phyloP scores from a whole-genome alignment of 2,329 filamentous ascomycete genomes.

The Amylocarpus encephaloides region DNA sequence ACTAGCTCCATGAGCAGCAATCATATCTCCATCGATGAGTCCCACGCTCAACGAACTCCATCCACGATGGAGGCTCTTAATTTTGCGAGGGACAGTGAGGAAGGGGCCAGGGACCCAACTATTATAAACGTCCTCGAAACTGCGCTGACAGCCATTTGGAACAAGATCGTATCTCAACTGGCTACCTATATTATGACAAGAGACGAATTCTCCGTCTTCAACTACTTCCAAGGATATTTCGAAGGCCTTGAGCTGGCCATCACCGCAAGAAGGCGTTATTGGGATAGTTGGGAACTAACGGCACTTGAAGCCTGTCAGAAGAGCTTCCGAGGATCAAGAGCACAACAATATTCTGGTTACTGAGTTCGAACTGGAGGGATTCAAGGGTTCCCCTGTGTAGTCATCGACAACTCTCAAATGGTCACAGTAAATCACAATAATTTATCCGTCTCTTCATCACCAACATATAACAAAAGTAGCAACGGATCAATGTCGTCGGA shows the following conservation, averaged over 20 bases:
- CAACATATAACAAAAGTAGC: too few relatives aligned
- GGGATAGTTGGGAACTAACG: conserved; percentile 37
- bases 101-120: conserved; percentile 55
- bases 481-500: too few relatives aligned
- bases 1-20: conserved; percentile 19
- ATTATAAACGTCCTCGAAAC: conserved; percentile 60
- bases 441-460: too few relatives aligned
- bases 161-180: conserved; percentile 57
- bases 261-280: conserved; percentile 46
- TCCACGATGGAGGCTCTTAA: conserved; percentile 63
- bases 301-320: neutral
- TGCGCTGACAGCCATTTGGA: conserved; percentile 60
- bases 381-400: neutral
- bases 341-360: neutral
- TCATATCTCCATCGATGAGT: conserved; percentile 12
- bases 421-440: too few relatives aligned
- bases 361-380: neutral
- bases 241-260: conserved; percentile 43
- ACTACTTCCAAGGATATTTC: conserved; percentile 70
- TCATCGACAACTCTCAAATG: too few relatives aligned
- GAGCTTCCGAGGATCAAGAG: neutral
- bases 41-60: conserved; percentile 6
- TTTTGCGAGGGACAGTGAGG: conserved; percentile 66
- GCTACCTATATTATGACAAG: conserved; percentile 65
- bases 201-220: conserved; percentile 82